Percentiles rank a stretch among this genome's conserved stretches.
These are phyloP conservation scores for Xylogone sp. DNA, from an alignment of 2,329 filamentous ascomycete genomes.

Conservation along the genomic window DNA sequence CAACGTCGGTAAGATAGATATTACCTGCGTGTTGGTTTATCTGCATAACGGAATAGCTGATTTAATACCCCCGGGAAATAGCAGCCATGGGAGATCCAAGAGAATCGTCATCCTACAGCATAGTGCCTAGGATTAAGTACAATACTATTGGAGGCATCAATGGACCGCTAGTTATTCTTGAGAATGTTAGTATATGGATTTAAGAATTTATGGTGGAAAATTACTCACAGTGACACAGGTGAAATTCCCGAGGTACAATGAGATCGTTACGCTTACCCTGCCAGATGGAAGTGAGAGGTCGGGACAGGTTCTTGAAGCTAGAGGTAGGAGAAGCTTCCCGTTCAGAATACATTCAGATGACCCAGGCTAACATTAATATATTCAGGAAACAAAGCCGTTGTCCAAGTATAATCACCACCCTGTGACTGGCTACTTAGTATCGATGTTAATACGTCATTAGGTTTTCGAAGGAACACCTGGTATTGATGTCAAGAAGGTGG, in stretches of 20 bases:
- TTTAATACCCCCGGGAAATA: neutral
- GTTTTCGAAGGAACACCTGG: conserved; percentile 97
- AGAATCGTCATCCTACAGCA: conserved; percentile 32
- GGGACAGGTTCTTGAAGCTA: conserved; percentile 94
- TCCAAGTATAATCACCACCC: conserved; percentile 63
- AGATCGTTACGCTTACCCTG: conserved; percentile 94
- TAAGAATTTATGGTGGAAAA: conserved; percentile 2
- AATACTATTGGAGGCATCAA: conserved; percentile 99
- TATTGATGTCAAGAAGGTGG: conserved; percentile 97
- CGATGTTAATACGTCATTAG: conserved; percentile 43
- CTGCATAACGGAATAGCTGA: neutral
- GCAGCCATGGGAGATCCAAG: conserved; percentile 30
- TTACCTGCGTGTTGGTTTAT: neutral
- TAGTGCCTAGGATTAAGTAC: conserved; percentile 79
- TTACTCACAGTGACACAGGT: conserved; percentile 53
- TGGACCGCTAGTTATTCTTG: conserved; percentile 93
- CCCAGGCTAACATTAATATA: conserved; percentile 13
- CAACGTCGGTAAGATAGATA: neutral
- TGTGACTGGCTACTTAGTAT: conserved; percentile 2
- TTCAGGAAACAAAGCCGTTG: conserved; percentile 84
- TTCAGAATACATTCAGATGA: conserved; percentile 3
- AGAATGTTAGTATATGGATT: conserved; percentile 65
- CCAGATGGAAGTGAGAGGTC: conserved; percentile 92
- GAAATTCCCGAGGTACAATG: conserved; percentile 96
- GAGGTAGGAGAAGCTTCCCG: conserved; percentile 56